Percentiles rank a stretch among this genome's conserved stretches.
phyloP scores from a whole-genome alignment of 768 basidiomycete genomes.

The Sistotremastrum niveocremeum region DNA sequence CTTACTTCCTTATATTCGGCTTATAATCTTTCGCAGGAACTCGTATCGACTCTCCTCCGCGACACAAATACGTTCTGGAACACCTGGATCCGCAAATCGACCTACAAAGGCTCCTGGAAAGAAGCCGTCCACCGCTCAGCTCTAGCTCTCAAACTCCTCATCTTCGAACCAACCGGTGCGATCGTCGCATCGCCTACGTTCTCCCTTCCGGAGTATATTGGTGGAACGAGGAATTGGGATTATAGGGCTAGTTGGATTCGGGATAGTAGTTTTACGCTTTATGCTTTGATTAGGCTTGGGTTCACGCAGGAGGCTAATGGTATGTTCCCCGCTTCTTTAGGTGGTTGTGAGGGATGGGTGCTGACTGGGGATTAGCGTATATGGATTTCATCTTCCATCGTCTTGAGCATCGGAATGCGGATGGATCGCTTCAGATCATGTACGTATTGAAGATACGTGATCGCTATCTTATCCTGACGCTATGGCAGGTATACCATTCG shows the following conservation, averaged over 20 bases:
- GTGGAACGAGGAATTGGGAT: conserved; percentile 80
- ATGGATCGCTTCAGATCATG: conserved; percentile 94
- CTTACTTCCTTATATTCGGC: not conserved
- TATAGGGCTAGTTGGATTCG: conserved; percentile 76
- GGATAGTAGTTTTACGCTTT: conserved; percentile 93
- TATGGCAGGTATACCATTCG: conserved; percentile 68
- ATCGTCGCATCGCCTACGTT: conserved; percentile 94
- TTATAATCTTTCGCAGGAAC: not conserved
- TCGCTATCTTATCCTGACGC: not conserved
- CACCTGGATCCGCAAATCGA: conserved; percentile 77
- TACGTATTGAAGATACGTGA: conserved; percentile 14
- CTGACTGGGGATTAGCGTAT: conserved; percentile 36
- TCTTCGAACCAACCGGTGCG: conserved; percentile 87
- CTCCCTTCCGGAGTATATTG: conserved; percentile 83
- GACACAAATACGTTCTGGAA: conserved; percentile 78
- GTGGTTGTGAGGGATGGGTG: not conserved
- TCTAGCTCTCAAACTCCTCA: conserved; percentile 84
- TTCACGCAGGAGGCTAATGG: conserved; percentile 88
- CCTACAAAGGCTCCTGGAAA: conserved; percentile 89
- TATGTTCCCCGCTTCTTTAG: conserved; percentile 17
- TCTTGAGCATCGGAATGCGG: conserved; percentile 68
- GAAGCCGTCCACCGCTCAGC: conserved; percentile 90
- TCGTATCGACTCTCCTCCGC: conserved; percentile 18
- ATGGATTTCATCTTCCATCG: conserved; percentile 87
- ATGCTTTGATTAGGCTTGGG: conserved; percentile 85